Base-by-base conservation (phyloP, 1,139 yeast species). In the Arxiozyma slooffiae region DNA sequence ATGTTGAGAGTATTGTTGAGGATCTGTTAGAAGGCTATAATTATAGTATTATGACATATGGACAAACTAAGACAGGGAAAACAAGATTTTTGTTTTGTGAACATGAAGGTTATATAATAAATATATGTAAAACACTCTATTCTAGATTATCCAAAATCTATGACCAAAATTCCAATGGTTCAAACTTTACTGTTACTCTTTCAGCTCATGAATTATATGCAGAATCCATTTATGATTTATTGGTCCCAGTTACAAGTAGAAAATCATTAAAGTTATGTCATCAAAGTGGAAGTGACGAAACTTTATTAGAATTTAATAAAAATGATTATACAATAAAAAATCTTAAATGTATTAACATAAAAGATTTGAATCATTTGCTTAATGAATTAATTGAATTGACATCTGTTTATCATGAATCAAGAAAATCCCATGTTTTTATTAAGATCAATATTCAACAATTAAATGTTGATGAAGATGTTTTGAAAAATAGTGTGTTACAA, bases 1-100 rank as follows among this genome's bases (percentile, higher is more conserved):
- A 26, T 7, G 30, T 38, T 17, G 38, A 36, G 7, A 16, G 8
- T 16, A 16, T 47, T 14, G 49, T 47, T 16, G n/a, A 37, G 8
- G 49, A 47, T 20, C 47, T 58, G 7, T 44, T 56, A 9, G 48
- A 54, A 24, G 97, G 97, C 0, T 87, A 85, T 63, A 87, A 89
- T 65, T 92, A 94, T 21, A 82, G 96, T 0, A 82, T 89, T 0
- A 69, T 89, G 44, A 90, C 95, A 1, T 89, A 87, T 66, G 97
- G 96, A 7, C 96, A 86, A 63, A 84, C 95, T 0, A 94, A 95
- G 0, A 78, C 94, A 1, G 96, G 96, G 3, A 88, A 88, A 63
- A 80, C 95, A 0, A 81, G 80, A 62, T 85, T 96, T 2, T 85
- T 89, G 95, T 78, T 85, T 77, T 96, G 96, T 0, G 62, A 71